Base-by-base conservation (phyloP, 2,329 filamentous ascomycete genomes). In the Fusarium penzigii region DNA sequence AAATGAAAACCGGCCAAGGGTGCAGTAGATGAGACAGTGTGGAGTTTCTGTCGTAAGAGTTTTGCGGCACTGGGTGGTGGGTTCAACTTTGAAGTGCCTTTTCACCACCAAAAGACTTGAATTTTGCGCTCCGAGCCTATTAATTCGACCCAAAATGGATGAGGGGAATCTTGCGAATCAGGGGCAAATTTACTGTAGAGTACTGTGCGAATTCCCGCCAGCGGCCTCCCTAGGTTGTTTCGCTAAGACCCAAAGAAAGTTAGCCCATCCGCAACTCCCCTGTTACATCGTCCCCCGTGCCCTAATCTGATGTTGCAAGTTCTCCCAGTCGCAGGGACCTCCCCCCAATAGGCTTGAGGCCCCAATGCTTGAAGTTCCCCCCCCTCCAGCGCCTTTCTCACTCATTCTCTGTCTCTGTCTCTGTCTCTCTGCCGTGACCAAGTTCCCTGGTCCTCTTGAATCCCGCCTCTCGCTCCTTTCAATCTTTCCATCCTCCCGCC, bases 381-480 rank as follows among this genome's bases (percentile, higher is more conserved):
- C 10, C 32, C 32, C 32, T 36, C 53, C 42, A 51, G 53, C 47
- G 53, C 52, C 46, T 51, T 57, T 52, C 44, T 52, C 41, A 52
- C 48, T 51, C 51, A 41, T 45, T 52, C 41, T 49, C 47, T 44
- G 20, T 25, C 20, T 25, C 42, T 39, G 42, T 39, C 41, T 49
- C 32, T 43, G 11, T 44, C 40, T 39, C 41, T 36, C 14, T 17
- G 8, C 41, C 45, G 25, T 52, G 50, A 46, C 49, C 32, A 36
- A 36, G 32, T 36, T 51, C 42, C 57, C 57, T 48, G 57, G 41
- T 48, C 52, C 58, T 61, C 55, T 62, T 51, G 56, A 65, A 53
- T 52, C 56, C 60, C 59, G 50, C 53, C 56, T 63, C 53, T 60
- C 48, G 57, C 57, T 63, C 62, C 52, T 64, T 60, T 65, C 62